Evolutionary conservation across 805 yeast genomes (phyloP), one percentile per base, ranked within the genome.

Genomic region (Grigorovia jiainica): DNA sequence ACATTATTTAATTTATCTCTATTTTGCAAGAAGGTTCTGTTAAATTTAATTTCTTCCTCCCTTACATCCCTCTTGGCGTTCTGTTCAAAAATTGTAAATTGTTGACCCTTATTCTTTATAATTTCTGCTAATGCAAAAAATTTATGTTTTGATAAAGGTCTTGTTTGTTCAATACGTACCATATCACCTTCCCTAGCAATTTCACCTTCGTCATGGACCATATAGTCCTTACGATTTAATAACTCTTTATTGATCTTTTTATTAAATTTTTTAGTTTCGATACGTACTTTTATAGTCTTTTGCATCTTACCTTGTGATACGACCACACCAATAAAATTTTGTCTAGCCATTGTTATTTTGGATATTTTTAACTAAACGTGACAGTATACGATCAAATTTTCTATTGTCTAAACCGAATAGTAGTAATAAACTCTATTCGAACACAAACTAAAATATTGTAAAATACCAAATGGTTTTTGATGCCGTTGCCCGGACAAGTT

Each of bases 231-330:
- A 67, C 87, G 76, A 55, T 75, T 78, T 54, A 83, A 67, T 51
- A 85, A 71, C 50, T 85, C 86, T 65, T 83, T 84, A 60, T 83
- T 82, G 48, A 85, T 74, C 46, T 71, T 66, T 44, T 74, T 74
- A 63, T 87, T 82, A 68, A 79, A 86, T 34, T 76, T 75, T 55
- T 79, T 79, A 36, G 79, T 79, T 59, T 83, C 82, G 25, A 90
- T 89, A 46, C 95, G 76, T 46, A 90, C 97, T 67, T 87, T 89
- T 48, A 90, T 87, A 44, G 97, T 90, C 68, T 90, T 92, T 65
- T 75, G 74, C 96, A 89, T 92, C 63, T 87, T 87, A 34, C 97
- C 97, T 58, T 89, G 97, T 39, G 96, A 87, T 25, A 87, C 79
- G 52, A 90, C 97, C 64, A 87, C 79, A 36, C 98, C 98, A 38